Base-by-base conservation (phyloP, 1,284 basidiomycete genomes). In the Wolfiporia cocos region DNA sequence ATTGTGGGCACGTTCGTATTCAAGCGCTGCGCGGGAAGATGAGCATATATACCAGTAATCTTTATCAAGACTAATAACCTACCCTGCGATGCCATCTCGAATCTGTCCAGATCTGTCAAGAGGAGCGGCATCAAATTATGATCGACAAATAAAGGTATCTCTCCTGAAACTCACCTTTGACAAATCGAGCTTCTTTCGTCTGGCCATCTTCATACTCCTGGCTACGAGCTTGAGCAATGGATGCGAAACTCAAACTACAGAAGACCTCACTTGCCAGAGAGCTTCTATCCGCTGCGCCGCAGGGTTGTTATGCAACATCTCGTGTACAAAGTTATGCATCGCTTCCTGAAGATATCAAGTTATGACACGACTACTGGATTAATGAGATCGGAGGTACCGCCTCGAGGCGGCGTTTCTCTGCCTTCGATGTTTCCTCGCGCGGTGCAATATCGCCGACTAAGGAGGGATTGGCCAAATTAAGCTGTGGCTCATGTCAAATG, bases 401-500 rank as follows among this genome's bases (percentile, higher is more conserved):
- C 68, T 95, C 92, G 5, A 90, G 68, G 5, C 74, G 68, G 41
- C 70, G 71, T 67, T 99, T 99, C 57, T 92, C 86, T 3, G 72
- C 71, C 52, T 89, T 88, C 0, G 84, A 65, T 5, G 98, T 86
- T 0, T 87, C 85, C 61, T 98, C 93, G 21, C 82, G 73, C 0
- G 95, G 95, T 0, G 93, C 80, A 43, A 98, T 95, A 56, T 98
- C 95, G 1, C 95, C 95, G 3, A 97, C 94, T 53, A 18, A 3
- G 18, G 7, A n/a, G n/a, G n/a, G n/a, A n/a, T n/a, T n/a, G n/a
- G n/a, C n/a, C n/a, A n/a, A n/a, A n/a, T n/a, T n/a, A n/a, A n/a
- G n/a, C n/a, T n/a, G n/a, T n/a, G n/a, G n/a, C n/a, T n/a, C n/a
- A n/a, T n/a, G n/a, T n/a, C n/a, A n/a, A n/a, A n/a, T n/a, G n/a